A percentile compares a stretch with the other conserved stretches of the same genome.
Evolutionary conservation across 345 rosid genomes (phyloP).

Genomic region (Gossypium mustelinum): DNA sequence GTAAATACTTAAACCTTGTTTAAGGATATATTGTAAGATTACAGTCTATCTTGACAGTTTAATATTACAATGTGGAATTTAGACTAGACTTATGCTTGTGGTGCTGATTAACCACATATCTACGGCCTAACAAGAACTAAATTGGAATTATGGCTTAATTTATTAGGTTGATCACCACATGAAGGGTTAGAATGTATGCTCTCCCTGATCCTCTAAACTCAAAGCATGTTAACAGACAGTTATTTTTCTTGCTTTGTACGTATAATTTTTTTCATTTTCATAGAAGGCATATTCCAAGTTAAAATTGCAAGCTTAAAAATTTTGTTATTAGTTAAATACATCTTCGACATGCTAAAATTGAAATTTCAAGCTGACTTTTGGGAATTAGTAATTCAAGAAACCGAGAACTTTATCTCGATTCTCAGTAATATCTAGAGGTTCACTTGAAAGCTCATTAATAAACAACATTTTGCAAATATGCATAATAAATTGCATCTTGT

Average conservation of each 20-base stretch:
- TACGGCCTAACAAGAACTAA: neutral
- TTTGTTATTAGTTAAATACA: neutral
- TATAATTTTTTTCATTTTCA: neutral
- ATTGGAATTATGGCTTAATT: neutral
- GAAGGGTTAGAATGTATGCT: neutral
- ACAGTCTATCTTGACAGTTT: neutral
- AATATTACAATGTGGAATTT: neutral
- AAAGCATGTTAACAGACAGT: neutral
- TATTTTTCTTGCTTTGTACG: neutral
- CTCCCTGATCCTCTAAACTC: neutral
- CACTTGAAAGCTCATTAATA: neutral
- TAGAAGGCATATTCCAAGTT: neutral
- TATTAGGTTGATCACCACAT: neutral
- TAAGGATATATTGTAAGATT: neutral
- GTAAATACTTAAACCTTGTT: neutral
- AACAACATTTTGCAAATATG: neutral
- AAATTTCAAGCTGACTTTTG: neutral
- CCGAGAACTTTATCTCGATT: neutral
- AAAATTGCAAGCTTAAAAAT: neutral
- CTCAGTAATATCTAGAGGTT: neutral
- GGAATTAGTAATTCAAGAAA: neutral
- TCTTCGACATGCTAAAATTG: neutral
- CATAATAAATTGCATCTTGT: neutral
- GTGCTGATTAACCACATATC: neutral
- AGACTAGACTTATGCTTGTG: neutral